These are phyloP conservation scores for Penicillium frequentans DNA, from an alignment of 2,329 filamentous ascomycete species.

Conservation along the genomic window DNA sequence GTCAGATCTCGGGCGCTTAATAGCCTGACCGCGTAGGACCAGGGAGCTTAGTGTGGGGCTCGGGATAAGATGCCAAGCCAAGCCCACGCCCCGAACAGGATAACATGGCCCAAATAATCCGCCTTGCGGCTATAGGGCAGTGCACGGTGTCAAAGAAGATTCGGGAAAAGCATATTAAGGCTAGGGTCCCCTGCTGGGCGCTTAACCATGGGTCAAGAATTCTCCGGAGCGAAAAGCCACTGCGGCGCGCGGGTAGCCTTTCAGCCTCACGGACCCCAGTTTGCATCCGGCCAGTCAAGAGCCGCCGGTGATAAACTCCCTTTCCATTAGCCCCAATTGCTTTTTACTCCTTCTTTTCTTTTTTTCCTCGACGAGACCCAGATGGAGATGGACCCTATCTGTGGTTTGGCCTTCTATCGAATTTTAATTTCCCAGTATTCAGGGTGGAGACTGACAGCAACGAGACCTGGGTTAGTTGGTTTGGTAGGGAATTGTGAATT, in stretches of 20 bases:
- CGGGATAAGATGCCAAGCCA: background rate
- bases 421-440: too few relatives aligned
- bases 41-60: background rate
- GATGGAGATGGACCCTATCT: too few relatives aligned
- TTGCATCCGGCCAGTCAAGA: slow-evolving; percentile 19
- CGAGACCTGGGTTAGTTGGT: too few relatives aligned
- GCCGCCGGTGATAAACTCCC: slow-evolving; percentile 9
- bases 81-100: background rate
- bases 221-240: slow-evolving; percentile 17
- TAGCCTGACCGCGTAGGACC: background rate
- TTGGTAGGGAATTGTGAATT: too few relatives aligned
- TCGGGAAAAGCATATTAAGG: slow-evolving; percentile 6
- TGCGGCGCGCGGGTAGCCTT: slow-evolving; percentile 18
- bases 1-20: slow-evolving; percentile 1
- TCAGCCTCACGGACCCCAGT: slow-evolving; percentile 21
- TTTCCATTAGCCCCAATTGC: background rate
- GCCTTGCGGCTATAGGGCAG: slow-evolving; percentile 1
- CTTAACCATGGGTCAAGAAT: slow-evolving; percentile 27
- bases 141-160: slow-evolving; percentile 9
- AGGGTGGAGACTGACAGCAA: too few relatives aligned
- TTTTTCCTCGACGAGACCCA: too few relatives aligned
- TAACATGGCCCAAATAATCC: background rate
- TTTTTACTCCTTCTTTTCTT: background rate
- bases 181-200: slow-evolving; percentile 11
- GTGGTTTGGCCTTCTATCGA: background rate